A percentile compares a stretch with the other conserved stretches of the same genome.
Evolutionary conservation across 176 grass and related monocot genomes (phyloP).

Genomic region (Pharus latifolius): DNA sequence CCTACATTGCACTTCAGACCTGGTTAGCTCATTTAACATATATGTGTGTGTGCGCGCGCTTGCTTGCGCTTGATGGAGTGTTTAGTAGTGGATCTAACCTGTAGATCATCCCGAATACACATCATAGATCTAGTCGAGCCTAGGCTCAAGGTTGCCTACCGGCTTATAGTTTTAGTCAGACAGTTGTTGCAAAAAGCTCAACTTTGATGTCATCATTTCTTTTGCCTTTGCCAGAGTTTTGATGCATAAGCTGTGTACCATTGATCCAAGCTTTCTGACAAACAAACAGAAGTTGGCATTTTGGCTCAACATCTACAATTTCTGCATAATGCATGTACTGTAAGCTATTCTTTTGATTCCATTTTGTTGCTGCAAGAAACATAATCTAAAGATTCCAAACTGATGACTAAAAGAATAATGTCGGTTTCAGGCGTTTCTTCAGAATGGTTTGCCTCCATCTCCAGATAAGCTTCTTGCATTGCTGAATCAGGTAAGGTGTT

Average conservation of each 20-base stretch:
- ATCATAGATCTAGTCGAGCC: too few species aligned
- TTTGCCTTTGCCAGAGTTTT: slow-evolving; percentile 37
- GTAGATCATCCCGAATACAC: too few species aligned
- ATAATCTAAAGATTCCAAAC: too few species aligned
- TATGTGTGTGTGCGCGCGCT: too few species aligned
- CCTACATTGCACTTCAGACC: neutral
- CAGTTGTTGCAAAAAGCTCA: neutral
- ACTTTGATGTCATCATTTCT: neutral
- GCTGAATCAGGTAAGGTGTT: slow-evolving; percentile 48
- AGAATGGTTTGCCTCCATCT: slow-evolving; percentile 67
- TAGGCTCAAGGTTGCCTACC: too few species aligned
- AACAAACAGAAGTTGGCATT: slow-evolving; percentile 94
- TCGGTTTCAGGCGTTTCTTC: slow-evolving; percentile 65
- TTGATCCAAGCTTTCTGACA: slow-evolving; percentile 49
- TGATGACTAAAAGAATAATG: neutral
- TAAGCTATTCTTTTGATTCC: neutral
- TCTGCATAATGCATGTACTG: slow-evolving; percentile 94
- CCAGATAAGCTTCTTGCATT: slow-evolving; percentile 60
- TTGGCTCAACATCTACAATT: slow-evolving; percentile 98
- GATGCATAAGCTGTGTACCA: slow-evolving; percentile 49
- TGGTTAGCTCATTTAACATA: too few species aligned
- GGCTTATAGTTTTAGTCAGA: too few species aligned
- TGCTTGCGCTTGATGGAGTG: too few species aligned
- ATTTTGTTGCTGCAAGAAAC: too few species aligned
- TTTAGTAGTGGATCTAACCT: too few species aligned